Conservation (phyloP, 495 filamentous ascomycete species). For the Rostrohypoxylon terebratum region DNA sequence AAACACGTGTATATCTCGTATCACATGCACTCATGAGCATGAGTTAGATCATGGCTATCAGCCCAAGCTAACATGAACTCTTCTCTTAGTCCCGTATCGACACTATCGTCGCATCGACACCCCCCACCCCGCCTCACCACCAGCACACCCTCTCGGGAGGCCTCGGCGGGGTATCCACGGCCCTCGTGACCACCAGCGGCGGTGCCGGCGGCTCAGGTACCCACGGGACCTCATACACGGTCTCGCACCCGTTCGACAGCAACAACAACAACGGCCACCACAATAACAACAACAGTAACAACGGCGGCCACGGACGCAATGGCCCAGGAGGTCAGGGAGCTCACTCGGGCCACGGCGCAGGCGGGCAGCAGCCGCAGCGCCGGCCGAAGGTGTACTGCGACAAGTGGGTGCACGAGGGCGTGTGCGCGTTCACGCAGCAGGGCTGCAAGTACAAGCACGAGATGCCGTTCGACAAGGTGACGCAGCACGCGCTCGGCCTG, state of each 20-base stretch:
- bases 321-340: background rate
- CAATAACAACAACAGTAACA: background rate
- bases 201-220: constrained; percentile 7
- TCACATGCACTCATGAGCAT: background rate
- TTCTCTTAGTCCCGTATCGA: constrained; percentile 46
- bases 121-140: constrained; percentile 21
- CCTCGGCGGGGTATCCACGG: constrained; percentile 1
- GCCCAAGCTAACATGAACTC: constrained; percentile 23
- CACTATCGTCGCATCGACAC: constrained; percentile 49
- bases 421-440: constrained; percentile 85
- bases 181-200: background rate
- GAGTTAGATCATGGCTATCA: background rate
- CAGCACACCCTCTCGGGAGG: background rate
- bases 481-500: constrained; percentile 71
- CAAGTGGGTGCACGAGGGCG: constrained; percentile 85
- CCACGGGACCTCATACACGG: background rate
- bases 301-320: background rate
- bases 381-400: constrained; percentile 80
- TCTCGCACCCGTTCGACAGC: background rate
- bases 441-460: constrained; percentile 90
- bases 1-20: background rate
- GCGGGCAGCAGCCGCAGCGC: constrained; percentile 27
- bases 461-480: constrained; percentile 74
- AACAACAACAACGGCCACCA: background rate
- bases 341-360: background rate